Evolutionary conservation across 371 early-diverging fungal genomes (phyloP).

Genomic region (Furculomyces boomerangus): DNA sequence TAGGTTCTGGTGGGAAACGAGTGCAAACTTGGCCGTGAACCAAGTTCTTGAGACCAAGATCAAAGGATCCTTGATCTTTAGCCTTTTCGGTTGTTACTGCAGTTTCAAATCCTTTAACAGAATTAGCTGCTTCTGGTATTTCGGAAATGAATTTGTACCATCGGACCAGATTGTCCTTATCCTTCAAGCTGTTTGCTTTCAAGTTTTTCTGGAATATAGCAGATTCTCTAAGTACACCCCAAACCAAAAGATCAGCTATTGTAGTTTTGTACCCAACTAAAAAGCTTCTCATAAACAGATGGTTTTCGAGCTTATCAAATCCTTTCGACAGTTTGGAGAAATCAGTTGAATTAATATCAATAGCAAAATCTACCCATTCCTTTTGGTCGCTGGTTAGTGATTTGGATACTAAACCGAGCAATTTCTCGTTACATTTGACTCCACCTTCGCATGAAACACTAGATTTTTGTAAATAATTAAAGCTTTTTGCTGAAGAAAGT

Average conservation of each 20-base stretch:
- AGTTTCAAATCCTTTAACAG: background rate
- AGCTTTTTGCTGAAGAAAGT: too few species aligned
- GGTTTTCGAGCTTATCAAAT: constrained; percentile 49
- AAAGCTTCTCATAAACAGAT: constrained; percentile 61
- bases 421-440: too few species aligned
- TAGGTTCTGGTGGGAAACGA: constrained; percentile 98
- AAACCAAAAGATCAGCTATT: constrained; percentile 68
- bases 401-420: too few species aligned
- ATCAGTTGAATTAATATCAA: background rate
- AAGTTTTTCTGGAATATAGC: constrained; percentile 58
- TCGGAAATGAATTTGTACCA: constrained; percentile 67
- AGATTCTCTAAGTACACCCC: constrained; percentile 73
- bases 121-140: constrained; percentile 27
- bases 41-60: constrained; percentile 69
- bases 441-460: too few species aligned
- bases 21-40: constrained; percentile 82
- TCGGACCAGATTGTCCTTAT: constrained; percentile 53
- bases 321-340: constrained; percentile 29
- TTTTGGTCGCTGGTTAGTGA: too few species aligned
- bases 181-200: constrained; percentile 38
- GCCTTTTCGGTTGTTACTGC: background rate
- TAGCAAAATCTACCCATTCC: background rate
- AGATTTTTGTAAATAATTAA: too few species aligned
- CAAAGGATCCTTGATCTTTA: constrained; percentile 82
- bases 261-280: constrained; percentile 60